Base-by-base conservation (phyloP, 192 early-diverging fungal genomes). In the Backusella macrospora region DNA sequence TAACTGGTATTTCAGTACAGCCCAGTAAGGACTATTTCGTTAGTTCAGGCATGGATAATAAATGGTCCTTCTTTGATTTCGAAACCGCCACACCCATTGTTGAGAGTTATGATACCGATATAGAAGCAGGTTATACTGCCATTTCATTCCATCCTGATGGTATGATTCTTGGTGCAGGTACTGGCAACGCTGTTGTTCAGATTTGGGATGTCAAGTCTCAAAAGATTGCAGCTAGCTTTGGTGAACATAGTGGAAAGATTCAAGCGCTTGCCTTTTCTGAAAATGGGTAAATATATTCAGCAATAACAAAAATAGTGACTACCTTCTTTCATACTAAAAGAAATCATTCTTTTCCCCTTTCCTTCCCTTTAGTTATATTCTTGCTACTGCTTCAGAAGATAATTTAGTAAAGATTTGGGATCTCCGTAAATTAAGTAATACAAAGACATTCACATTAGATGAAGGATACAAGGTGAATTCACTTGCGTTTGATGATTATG, bases 81-180 rank as follows among this genome's bases (percentile, higher is more conserved):
- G 85, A 84, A n/a, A 89, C 86, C 16, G 87, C 88, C 15, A 78
- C 80, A 49, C 80, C 87, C 1, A 69, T 92, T 62, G 67, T 80
- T 34, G 86, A 81, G 5, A 82, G 80, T 42, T n/a, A 62, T 48
- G 80, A 82, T 69, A 38, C 62, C 8, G 80, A 82, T 26, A 70
- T 44, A 55, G 69, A 69, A 70, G 78, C 49, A 65, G 91, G 88
- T 38, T 95, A 90, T 76, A 85, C 88, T 6, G 73, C 87, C 3
- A 84, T 86, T 62, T 72, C 86, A n/a, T 94, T 97, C 86, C 98
- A 98, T 82, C 96, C 96, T 3, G 98, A 99, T 79, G 96, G 96
- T 73, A 81, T 93, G 65, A 89, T 99, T 62, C 71, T 96, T 29
- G 96, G 85, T 10, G 89, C 94, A 6, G 95, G 93, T 48, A 92